Conservation (phyloP, 2,329 filamentous ascomycete genomes). For the Trichoderma hamatum region DNA sequence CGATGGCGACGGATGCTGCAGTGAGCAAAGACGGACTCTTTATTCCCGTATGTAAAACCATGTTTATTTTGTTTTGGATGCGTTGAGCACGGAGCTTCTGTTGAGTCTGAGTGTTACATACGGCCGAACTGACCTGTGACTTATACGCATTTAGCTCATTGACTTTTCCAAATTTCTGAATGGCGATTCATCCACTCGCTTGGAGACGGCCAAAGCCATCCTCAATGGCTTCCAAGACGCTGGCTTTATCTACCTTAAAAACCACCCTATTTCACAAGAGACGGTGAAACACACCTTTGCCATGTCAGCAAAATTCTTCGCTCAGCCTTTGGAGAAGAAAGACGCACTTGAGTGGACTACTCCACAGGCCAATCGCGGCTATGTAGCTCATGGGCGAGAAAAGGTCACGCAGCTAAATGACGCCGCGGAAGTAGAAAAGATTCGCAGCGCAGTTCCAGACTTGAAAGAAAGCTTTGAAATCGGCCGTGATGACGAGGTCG, state of each 20-base stretch:
- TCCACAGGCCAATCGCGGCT: slow-evolving; percentile 73
- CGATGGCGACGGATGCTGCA: slow-evolving; percentile 45
- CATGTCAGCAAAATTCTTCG: slow-evolving; percentile 72
- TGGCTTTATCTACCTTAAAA: slow-evolving; percentile 86
- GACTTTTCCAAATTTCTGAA: slow-evolving; percentile 74
- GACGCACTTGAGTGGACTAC: slow-evolving; percentile 70
- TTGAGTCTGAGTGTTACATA: background rate
- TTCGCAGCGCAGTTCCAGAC: slow-evolving; percentile 62
- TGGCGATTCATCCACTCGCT: slow-evolving; percentile 62
- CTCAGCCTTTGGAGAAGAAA: slow-evolving; percentile 64
- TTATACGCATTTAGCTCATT: slow-evolving; percentile 32
- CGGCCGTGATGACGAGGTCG: slow-evolving; percentile 60
- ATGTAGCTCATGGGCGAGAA: slow-evolving; percentile 69
- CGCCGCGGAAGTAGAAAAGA: slow-evolving; percentile 57
- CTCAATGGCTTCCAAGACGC: slow-evolving; percentile 80
- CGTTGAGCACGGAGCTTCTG: background rate
- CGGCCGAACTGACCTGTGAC: background rate
- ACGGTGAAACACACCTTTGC: slow-evolving; percentile 65
- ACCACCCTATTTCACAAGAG: slow-evolving; percentile 69
- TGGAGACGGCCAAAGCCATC: slow-evolving; percentile 69
- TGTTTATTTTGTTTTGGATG: background rate
- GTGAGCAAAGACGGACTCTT: slow-evolving; percentile 56
- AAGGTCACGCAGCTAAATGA: slow-evolving; percentile 66
- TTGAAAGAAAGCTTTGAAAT: slow-evolving; percentile 70
- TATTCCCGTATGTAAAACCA: slow-evolving; percentile 52